These are phyloP conservation scores for Sphaerulina musiva DNA, from an alignment of 2,329 filamentous ascomycete genomes.

Conservation along the genomic window DNA sequence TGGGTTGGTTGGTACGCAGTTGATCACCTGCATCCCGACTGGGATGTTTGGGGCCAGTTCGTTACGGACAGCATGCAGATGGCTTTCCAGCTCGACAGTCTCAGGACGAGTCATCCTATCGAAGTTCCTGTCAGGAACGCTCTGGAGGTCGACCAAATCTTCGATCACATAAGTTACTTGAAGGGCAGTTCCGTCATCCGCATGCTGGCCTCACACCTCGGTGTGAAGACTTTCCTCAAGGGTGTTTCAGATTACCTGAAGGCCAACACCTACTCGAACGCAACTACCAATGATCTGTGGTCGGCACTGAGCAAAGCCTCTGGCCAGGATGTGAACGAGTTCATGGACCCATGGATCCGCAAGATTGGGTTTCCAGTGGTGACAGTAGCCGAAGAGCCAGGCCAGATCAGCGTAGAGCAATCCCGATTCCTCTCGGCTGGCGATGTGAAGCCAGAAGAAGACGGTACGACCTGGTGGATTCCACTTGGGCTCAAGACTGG, in stretches of 20 bases:
- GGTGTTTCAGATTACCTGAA: slow-evolving; percentile 88
- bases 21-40: slow-evolving; percentile 88
- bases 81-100: slow-evolving; percentile 81
- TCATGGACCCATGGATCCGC: slow-evolving; percentile 94
- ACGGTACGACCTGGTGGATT: slow-evolving; percentile 92
- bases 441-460: slow-evolving; percentile 84
- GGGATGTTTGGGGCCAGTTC: slow-evolving; percentile 97
- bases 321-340: slow-evolving; percentile 72
- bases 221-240: slow-evolving; percentile 78
- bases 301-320: slow-evolving; percentile 79
- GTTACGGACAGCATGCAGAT: slow-evolving; percentile 90
- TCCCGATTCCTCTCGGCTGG: slow-evolving; percentile 85
- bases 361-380: slow-evolving; percentile 93
- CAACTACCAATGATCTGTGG: slow-evolving; percentile 89
- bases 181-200: slow-evolving; percentile 95
- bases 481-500: slow-evolving; percentile 80
- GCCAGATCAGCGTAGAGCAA: slow-evolving; percentile 76
- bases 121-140: slow-evolving; percentile 92
- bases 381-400: slow-evolving; percentile 74
- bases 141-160: slow-evolving; percentile 94
- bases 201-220: slow-evolving; percentile 89
- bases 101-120: slow-evolving; percentile 90
- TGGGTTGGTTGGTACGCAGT: slow-evolving; percentile 96
- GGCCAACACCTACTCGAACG: slow-evolving; percentile 79
- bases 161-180: slow-evolving; percentile 91